These are phyloP conservation scores for Tuber borchii DNA, from an alignment of 495 filamentous ascomycete genomes.

Conservation along the genomic window DNA sequence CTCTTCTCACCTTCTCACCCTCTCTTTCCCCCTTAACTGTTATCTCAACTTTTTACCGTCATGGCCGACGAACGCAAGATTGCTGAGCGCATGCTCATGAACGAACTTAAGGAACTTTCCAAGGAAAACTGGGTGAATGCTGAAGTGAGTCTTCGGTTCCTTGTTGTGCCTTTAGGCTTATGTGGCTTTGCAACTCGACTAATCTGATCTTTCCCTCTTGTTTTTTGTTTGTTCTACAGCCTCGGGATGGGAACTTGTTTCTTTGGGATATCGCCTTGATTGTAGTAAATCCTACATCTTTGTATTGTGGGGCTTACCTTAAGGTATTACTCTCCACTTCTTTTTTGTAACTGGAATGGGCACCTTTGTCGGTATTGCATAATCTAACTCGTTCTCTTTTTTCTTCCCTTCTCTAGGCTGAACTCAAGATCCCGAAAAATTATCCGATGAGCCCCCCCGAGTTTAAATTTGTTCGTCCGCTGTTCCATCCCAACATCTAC, in stretches of 20 bases:
- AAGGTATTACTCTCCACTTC: slow-evolving; percentile 47
- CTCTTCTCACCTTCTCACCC: background rate
- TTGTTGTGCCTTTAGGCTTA: background rate
- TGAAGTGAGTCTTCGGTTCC: slow-evolving; percentile 51
- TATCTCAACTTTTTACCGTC: slow-evolving; percentile 3
- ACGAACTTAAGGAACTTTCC: slow-evolving; percentile 72
- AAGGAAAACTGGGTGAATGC: slow-evolving; percentile 93
- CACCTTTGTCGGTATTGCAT: slow-evolving; percentile 12
- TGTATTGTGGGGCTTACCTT: slow-evolving; percentile 91
- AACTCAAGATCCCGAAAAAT: slow-evolving; percentile 78
- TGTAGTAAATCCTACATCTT: slow-evolving; percentile 82
- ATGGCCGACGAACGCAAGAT: slow-evolving; percentile 41
- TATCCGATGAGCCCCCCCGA: slow-evolving; percentile 91
- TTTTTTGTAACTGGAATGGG: background rate
- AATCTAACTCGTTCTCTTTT: background rate
- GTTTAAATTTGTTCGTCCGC: slow-evolving; percentile 75
- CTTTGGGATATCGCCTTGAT: slow-evolving; percentile 83
- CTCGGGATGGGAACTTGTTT: slow-evolving; percentile 70
- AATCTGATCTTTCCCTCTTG: background rate
- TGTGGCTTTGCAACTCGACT: slow-evolving; percentile 1
- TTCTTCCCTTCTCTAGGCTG: slow-evolving; percentile 47
- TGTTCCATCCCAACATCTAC: slow-evolving; percentile 93
- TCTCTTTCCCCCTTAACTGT: slow-evolving; percentile 7
- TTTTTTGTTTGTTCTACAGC: slow-evolving; percentile 37
- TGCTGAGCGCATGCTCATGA: slow-evolving; percentile 79